A percentile compares a stretch with the other conserved stretches of the same genome.
Conservation (phyloP, 371 early-diverging fungal species). For the Mucor irregularis region DNA sequence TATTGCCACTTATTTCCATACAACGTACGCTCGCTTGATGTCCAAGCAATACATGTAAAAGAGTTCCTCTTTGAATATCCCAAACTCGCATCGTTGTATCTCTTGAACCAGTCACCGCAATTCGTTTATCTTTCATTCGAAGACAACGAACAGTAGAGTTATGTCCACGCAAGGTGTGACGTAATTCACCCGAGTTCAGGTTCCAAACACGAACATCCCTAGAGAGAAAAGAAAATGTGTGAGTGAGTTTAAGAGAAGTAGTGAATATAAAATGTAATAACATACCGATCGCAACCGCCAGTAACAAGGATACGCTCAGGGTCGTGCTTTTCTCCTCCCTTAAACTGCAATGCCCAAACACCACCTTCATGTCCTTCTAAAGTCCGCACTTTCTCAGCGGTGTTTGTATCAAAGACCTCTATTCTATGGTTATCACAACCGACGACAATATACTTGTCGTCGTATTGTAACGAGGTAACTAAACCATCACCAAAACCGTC, state of each 20-base stretch:
- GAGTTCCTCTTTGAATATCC: conserved; percentile 70
- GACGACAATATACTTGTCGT: conserved; percentile 81
- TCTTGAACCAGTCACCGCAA: conserved; percentile 87
- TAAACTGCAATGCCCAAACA: conserved; percentile 91
- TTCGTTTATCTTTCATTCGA: conserved; percentile 65
- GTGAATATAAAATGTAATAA: not conserved
- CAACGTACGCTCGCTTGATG: conserved; percentile 83
- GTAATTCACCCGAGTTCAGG: conserved; percentile 72
- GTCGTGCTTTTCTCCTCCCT: conserved; percentile 56
- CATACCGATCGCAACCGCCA: conserved; percentile 79
- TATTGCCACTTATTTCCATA: conserved; percentile 76
- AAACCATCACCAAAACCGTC: conserved; percentile 77
- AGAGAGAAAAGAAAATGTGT: conserved; percentile 1
- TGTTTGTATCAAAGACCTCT: conserved; percentile 78
- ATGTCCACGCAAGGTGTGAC: conserved; percentile 84
- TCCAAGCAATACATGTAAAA: conserved; percentile 66
- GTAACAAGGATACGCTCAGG: conserved; percentile 63
- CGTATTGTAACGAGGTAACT: conserved; percentile 87
- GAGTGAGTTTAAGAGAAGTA: too few relatives aligned
- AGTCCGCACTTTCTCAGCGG: conserved; percentile 66
- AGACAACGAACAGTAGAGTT: conserved; percentile 92
- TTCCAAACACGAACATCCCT: conserved; percentile 91
- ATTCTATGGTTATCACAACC: conserved; percentile 86
- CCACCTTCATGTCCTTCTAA: conserved; percentile 94
- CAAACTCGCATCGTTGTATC: conserved; percentile 87